phyloP scores from a whole-genome alignment of 1,284 basidiomycete genomes.

The Trichosporon inkin region DNA sequence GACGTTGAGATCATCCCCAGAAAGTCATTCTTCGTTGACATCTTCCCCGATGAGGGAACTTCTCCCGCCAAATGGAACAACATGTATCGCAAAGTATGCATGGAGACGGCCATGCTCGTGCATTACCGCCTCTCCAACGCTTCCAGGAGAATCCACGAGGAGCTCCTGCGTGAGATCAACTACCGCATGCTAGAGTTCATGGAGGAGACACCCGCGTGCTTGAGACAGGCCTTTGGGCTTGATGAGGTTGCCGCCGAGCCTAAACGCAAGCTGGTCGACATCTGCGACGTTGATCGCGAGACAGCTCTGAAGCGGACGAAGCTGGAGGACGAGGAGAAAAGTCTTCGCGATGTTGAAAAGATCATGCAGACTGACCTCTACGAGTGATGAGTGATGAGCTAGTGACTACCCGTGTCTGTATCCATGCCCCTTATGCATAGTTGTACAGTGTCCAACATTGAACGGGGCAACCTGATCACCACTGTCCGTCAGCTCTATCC shows the following conservation, averaged over 20 bases:
- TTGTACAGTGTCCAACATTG: background rate
- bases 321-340: background rate
- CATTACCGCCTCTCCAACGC: background rate
- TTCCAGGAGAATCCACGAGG: background rate
- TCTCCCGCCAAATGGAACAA: background rate
- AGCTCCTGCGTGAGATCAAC: slow-evolving; percentile 3
- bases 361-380: background rate
- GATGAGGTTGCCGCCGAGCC: background rate
- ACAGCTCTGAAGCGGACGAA: background rate
- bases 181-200: background rate
- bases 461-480: background rate
- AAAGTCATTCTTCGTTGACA: background rate
- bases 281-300: background rate
- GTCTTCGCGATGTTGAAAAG: background rate
- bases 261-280: background rate
- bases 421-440: background rate
- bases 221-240: background rate
- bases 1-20: background rate
- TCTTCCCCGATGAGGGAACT: background rate
- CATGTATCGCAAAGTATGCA: background rate
- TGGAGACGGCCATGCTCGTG: background rate
- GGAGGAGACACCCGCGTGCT: background rate
- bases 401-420: background rate
- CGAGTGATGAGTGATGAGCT: background rate
- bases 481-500: too few species aligned